Evolutionary conservation across 75 land plant genomes (phyloP), one percentile per base, ranked within the genome.

Genomic region (Ceratopteris richardii): DNA sequence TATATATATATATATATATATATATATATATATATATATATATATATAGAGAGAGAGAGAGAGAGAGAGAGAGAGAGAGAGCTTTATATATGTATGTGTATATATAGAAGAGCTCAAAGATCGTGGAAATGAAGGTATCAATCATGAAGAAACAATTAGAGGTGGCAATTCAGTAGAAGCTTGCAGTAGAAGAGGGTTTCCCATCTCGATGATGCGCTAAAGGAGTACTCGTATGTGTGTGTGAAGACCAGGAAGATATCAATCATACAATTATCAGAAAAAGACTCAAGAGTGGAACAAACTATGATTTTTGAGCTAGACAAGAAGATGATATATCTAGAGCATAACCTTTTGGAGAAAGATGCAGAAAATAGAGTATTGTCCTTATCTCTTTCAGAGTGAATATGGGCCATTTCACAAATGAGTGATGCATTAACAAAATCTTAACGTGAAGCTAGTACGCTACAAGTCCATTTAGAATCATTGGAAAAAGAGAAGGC

Each of bases 401-500:
- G 75, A 54, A 77, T 82, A 22, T 63, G 52, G n/a, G 21, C 70
- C 51, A 62, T 78, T 62, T 78, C 76, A 53, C 74, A 81, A 29
- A 23, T 82, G 0, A 61, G 25, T 27, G 68, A 63, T 9, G 51
- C 57, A 19, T 80, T 67, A 43, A 21, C 63, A 24, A 67, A 63
- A 53, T 63, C 69, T 14, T 84, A 88, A 39, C 78, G 79, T 43
- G 82, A 84, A 23, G 65, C 80, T 26, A 67, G 53, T 17, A 52
- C 61, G 7, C 26, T 81, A 36, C 66, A 65, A 68, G 62, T 59
- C 2, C 73, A 75, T 33, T 29, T 87, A 19, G 85, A 82, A 58
- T 56, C 72, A 13, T 19, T 68, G 23, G 93, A 87, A 58, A 85
- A 84, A 31, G 82, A 74, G 17, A 87, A 84, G 62, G 65, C 80